Base-by-base conservation (phyloP, 208 protist species). In the Acanthamoeba triangularis region DNA sequence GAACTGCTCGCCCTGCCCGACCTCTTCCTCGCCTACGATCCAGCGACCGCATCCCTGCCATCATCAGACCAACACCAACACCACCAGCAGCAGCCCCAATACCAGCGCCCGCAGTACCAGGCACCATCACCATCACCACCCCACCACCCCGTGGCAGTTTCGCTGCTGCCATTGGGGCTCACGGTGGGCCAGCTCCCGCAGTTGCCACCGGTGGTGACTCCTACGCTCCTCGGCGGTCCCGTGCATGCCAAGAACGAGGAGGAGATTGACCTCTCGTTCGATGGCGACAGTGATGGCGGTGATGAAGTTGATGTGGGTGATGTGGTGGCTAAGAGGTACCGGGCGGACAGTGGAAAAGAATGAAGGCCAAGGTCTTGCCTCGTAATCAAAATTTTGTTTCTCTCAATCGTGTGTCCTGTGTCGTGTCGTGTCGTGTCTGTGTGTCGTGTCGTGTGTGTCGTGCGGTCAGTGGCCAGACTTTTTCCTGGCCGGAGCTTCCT, bases 1-100 rank as follows among this genome's bases (percentile, higher is more conserved):
- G 23, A 69, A 5, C 52, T 93, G 33, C 63, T 93, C 61, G 87
- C 74, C n/a, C 59, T 93, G 54, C 87, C 61, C 18, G 87, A 93
- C n/a, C 54, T 93, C 18, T 93, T 93, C 63, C 59, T 76, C 37
- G 87, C 87, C 23, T 41, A 67, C 33, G 52, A 47, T n/a, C 35
- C 87, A 0, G 20, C 33, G 33, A 2, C 30, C 10, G 18, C 47
- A 7, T 33, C 78, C 1, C 44, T 23, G 18, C 78, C 78, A 5
- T 41, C 30, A 80, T 41, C 30, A 80, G n/a, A 18, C 10, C 33
- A 41, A n/a, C 18, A 76, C 67, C 30, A 76, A 23, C 67, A 41
- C 23, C n/a, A 37, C 67, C 74, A 30, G 44, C 74, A 49, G 8
- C 52, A 56, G n/a, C 25, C 13, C 23, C n/a, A n/a, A n/a, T n/a